Base-by-base conservation (phyloP, 208 protist species). In the Sergeia podlipaevii region DNA sequence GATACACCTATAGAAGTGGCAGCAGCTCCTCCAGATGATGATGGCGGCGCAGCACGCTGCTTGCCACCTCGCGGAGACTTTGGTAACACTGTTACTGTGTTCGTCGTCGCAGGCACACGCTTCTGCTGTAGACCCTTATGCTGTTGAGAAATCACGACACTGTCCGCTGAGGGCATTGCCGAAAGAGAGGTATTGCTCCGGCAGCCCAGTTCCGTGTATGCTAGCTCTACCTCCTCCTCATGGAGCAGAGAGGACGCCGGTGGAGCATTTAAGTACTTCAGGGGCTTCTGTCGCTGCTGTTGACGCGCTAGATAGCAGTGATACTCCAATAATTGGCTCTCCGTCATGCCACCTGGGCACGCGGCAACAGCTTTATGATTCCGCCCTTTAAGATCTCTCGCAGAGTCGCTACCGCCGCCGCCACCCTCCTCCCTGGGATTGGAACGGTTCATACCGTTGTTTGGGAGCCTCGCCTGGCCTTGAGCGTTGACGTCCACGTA, bases 131-230 rank as follows among this genome's bases (percentile, higher is more conserved):
- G n/a, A n/a, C n/a, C n/a, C n/a, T n/a, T n/a, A n/a, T n/a, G n/a
- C n/a, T n/a, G n/a, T n/a, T n/a, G n/a, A n/a, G n/a, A n/a, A n/a
- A n/a, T n/a, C n/a, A n/a, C n/a, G n/a, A n/a, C 55, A 54, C 24
- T 11, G 41, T 39, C 53, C 10, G 26, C 36, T 4, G 53, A 42
- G 7, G 17, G 68, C 38, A 10, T 45, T 24, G 41, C 68, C 1
- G 50, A 75, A 3, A 52, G 58, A 2, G 69, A 70, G 10, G 41
- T 43, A 58, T 49, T 66, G 46, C 61, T 70, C 30, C 53, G 62
- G 36, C 37, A 66, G 17, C 58, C 65, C 50, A 63, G 46, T 58
- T 70, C 69, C 52, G 57, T 70, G 53, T 62, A 70, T 27, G 58
- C 62, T 34, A 58, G 13, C 56, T 63, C 69, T 23, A 66, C 51